Evolutionary conservation across 306 rosid species (phyloP).

Genomic region (Acmispon strigosus): DNA sequence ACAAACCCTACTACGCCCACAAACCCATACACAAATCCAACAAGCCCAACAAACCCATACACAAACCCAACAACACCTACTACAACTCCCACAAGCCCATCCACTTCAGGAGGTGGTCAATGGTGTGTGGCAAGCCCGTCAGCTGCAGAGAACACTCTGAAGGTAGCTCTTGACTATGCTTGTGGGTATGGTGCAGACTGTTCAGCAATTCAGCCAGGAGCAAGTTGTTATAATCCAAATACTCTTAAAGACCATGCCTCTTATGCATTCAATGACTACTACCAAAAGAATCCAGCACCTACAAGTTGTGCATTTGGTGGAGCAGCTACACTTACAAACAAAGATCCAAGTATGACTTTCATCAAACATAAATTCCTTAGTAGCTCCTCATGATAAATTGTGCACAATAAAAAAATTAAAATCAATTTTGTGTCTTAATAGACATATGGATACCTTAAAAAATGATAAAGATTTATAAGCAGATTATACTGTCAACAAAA

Average conservation of each 20-base stretch:
- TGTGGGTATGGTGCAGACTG: slow-evolving; percentile 99
- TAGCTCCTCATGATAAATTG: background rate
- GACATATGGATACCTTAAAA: too few relatives aligned
- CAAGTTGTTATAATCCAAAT: slow-evolving; percentile 73
- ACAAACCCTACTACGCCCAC: slow-evolving; percentile 18
- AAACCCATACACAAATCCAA: slow-evolving; percentile 12
- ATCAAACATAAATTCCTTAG: background rate
- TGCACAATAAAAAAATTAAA: background rate
- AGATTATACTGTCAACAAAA: slow-evolving; percentile 6
- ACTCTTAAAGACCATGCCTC: slow-evolving; percentile 79
- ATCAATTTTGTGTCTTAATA: too few relatives aligned
- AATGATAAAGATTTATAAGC: too few relatives aligned
- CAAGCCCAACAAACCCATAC: slow-evolving; percentile 3
- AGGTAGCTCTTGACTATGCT: slow-evolving; percentile 95
- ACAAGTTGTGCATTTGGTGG: slow-evolving; percentile 97
- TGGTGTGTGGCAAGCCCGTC: slow-evolving; percentile 87
- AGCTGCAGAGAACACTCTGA: slow-evolving; percentile 69
- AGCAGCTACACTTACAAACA: slow-evolving; percentile 59
- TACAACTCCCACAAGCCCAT: slow-evolving; percentile 20
- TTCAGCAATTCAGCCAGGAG: slow-evolving; percentile 65
- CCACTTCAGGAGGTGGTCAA: slow-evolving; percentile 44
- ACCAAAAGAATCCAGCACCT: slow-evolving; percentile 84
- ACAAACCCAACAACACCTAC: slow-evolving; percentile 26
- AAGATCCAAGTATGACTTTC: slow-evolving; percentile 78
- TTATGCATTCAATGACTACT: slow-evolving; percentile 86